Base-by-base conservation (phyloP, 805 yeast species). In the Candida pini region DNA sequence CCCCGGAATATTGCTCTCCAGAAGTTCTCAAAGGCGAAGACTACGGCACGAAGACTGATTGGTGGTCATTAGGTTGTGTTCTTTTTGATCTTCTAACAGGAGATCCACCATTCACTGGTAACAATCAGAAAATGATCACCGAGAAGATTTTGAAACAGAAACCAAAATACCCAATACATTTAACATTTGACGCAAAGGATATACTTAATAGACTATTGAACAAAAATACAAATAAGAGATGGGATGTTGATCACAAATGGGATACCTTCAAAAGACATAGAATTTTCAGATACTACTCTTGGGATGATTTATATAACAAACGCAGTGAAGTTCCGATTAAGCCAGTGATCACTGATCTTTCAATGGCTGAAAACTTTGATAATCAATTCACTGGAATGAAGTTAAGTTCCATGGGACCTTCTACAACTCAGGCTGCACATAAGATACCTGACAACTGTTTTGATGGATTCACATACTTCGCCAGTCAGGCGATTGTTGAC, bases 41-140 rank as follows among this genome's bases (percentile, higher is more conserved):
- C 22, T 87, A 86, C 53, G 87, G 83, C 39, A 75, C 69, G 38
- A 67, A 75, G 13, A 92, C 87, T 16, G 96, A 86, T 54, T 84
- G 94, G 82, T 86, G 95, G 86, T 84, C 95, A 0, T 60, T 87
- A 18, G 96, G 95, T 0, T 82, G 92, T 38, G 78, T 86, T 7
- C 64, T 78, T 37, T 83, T 64, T 49, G 95, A 87, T 55, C 70
- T 86, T 71, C 63, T 87, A 33, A 78, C 88, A 1, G 95, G 95
- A 0, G 67, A 75, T 35, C 95, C 96, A 0, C 96, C 96, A 3
- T 85, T 84, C 56, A 81, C 88, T 0, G 96, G 95, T 3, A 78
- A 71, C 36, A 82, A 79, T 44, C 82, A 81, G 51, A 78, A 80
- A 50, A 69, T 70, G 16, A 84, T 86, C 18, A 66, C 78, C 46